Evolutionary conservation across 768 basidiomycete species (phyloP), one percentile per base, ranked within the genome.

Genomic region (Clitopilus passeckerianus): DNA sequence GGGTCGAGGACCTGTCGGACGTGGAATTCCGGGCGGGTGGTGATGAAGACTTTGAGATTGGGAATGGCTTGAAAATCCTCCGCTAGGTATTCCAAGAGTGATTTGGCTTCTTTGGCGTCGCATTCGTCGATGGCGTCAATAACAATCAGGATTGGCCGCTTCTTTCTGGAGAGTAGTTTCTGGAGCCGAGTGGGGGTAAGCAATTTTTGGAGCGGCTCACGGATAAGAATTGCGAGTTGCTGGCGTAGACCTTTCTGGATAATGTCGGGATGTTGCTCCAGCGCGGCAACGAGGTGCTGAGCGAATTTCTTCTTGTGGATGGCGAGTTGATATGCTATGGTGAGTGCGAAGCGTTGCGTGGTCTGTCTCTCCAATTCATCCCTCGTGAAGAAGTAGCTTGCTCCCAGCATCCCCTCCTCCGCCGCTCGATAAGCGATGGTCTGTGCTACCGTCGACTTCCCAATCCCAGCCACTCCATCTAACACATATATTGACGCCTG

Each of bases 61-160:
- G 12, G 5, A 5, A 41, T 12, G 37, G 10, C n/a, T n/a, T 41
- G 37, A n/a, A 41, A 14, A 12, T 41, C n/a, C 5, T 3, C n/a
- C 5, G 37, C 37, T 15, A 41, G 3, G 12, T 5, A n/a, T n/a
- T 41, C 14, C 37, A 41, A 41, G 12, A 41, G n/a, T 4, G 37
- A 14, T n/a, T 41, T 41, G 37, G 37, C 37, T 41, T 41, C 37
- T 9, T 41, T n/a, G n/a, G 37, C 37, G 5, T 41, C 10, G 23
- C 56, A 57, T 43, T 57, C 56, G 37, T 57, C 56, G 22, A 57
- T 18, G 1, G 35, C 56, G 10, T 57, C 56, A 16, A 57, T 57
- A 27, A 57, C 33, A 16, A 57, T 44, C 18, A 57, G n/a, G 46
- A 52, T 37, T 15, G 56, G 37, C 18, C 27, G 41, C 53, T 34